Evolutionary conservation across 495 filamentous ascomycete species (phyloP), one percentile per base, ranked within the genome.

Genomic region (Penicillium manginii): DNA sequence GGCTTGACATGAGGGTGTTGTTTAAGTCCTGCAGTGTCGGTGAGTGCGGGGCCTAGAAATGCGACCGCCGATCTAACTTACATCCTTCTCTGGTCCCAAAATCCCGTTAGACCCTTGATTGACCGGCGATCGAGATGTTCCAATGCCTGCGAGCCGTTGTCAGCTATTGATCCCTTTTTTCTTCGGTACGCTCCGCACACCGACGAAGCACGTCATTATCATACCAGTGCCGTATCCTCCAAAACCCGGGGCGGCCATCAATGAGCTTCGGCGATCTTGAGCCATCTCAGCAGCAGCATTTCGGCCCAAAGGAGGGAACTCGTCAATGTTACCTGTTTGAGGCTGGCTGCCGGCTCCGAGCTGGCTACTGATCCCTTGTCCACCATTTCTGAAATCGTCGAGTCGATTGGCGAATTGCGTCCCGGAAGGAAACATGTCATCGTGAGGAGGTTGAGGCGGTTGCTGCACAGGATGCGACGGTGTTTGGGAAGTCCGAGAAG

Each of bases 261-360:
- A 63, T 61, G 77, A 84, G 4, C 77, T 81, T 52, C 80, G 77
- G 37, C 86, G 83, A 59, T 91, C 89, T 59, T 88, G 87, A 26
- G 83, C 85, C 56, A 89, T 79, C 14, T 94, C 91, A 26, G 87
- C 86, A 54, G 86, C 83, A 26, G 81, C 79, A 55, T 85, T 87
- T 55, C 90, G 85, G 50, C 90, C 88, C 52, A 94, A 75, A 11
- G 92, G 88, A 43, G 92, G 92, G 53, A 96, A 96, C 10, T 96
- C 92, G 21, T 97, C 91, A 19, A 88, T 86, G 60, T 82, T 87
- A 55, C 78, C 84, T 14, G 84, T 81, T 58, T 88, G 89, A 19
- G 85, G 83, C 57, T 93, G 90, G 37, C 68, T 70, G 43, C 76
- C 72, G 4, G 73, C 57, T 61, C 79, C 65, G 72, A 83, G 65